Base-by-base conservation (phyloP, 495 filamentous ascomycete species). In the Sporormia fimetaria region DNA sequence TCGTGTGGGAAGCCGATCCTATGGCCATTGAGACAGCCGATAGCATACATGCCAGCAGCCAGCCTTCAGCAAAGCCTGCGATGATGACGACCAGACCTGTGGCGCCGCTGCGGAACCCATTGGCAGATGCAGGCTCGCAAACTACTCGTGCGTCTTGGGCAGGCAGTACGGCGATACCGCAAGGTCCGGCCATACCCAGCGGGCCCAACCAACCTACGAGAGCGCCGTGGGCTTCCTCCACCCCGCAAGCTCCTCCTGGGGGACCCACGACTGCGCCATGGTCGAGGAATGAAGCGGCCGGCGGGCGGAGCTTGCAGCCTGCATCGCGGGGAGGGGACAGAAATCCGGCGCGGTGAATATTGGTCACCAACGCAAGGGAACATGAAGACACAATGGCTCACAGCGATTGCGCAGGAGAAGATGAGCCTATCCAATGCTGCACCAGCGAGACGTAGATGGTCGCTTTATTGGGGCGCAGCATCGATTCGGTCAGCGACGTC, bases 1-100 rank as follows among this genome's bases (percentile, higher is more conserved):
- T 92, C 57, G 74, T 67, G 42, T 94, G 83, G 82, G 81, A 90
- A 10, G 63, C 62, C 33, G 80, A 92, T 54, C 80, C 83, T 0
- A 63, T 70, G 40, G 78, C 80, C 0, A 33, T 62, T 2, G 39
- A 51, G 0, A 65, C 68, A 1, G 56, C 58, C 11, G 44, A 62
- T 6, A 68, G 70, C 11, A 58, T 73, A 0, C 78, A 87, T 54
- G 64, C 73, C 36, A 57, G 65, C 14, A 78, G 68, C 42, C 76
- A 79, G 47, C 76, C 74, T 21, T 31, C n/a, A n/a, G n/a, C 40
- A 8, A 46, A 36, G 14, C 29, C 56, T 44, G 43, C 57, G 20
- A 36, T 43, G 8, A 28, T 40, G 0, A 33, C 37, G 21, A 33
- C 47, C 30, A 33, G 35, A 35, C 33, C 15, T 25, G 45, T 36